Evolutionary conservation across 2,329 filamentous ascomycete species (phyloP), one percentile per base, ranked within the genome.

Genomic region (Fusarium tuaranense): DNA sequence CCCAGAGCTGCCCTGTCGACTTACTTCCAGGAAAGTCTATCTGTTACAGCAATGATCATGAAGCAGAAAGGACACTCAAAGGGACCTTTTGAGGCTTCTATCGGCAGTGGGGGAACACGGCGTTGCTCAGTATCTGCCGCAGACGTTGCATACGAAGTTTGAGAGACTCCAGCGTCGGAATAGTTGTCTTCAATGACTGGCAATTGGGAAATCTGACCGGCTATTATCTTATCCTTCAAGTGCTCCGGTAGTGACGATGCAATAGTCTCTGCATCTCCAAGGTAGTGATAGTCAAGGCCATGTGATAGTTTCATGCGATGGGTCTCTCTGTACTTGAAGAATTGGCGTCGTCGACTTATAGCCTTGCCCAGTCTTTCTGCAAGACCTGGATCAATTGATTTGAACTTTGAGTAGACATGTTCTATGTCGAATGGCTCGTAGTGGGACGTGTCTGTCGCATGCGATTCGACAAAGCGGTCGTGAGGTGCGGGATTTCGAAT

Each of bases 401-500:
- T 2, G 1, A 75, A 68, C 0, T 68, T 75, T 0, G 27, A 13
- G 0, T 13, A 30, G 1, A 75, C 67, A n/a, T 75, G 69, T 0
- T 60, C 2, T 2, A 74, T 38, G 4, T 75, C 72, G 2, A 34
- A 66, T 0, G 3, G 46, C 5, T 75, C 73, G 3, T 38, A 71
- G 3, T 58, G 14, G 0, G 67, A 75, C 0, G 57, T 41, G 0
- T 73, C 68, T 0, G n/a, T 41, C 0, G 16, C 9, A 0, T 0
- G 0, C 0, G 20, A 66, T 1, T 27, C 25, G 1, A 32, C 27
- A 0, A 76, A 69, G 1, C 63, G 62, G 6, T 76, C 73, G 5
- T 75, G 73, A 0, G 70, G 18, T 16, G 66, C 51, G 0, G 70
- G 73, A 2, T 76, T 59, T 13, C 64, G 61, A 7, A 76, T 73